phyloP scores from a whole-genome alignment of 2,329 filamentous ascomycete species.

The Pseudogymnoascus sp. region DNA sequence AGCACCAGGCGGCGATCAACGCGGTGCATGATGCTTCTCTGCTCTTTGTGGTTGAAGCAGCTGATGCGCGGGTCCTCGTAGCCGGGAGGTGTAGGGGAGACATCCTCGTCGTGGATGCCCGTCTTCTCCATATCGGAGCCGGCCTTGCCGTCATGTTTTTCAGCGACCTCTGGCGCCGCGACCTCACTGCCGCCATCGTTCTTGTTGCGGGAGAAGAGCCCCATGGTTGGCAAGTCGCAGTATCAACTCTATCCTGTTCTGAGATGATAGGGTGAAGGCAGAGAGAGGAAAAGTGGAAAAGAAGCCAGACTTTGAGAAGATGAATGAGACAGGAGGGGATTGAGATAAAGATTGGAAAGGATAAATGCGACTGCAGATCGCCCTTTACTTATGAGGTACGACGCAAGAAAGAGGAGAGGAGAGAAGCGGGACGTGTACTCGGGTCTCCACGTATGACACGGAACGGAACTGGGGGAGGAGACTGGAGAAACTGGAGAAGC shows the following conservation, averaged over 20 bases:
- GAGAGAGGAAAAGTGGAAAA: background rate
- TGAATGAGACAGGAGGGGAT: background rate
- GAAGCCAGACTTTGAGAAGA: background rate
- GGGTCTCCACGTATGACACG: constrained; percentile 1
- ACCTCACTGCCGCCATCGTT: background rate
- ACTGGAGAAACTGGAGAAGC: background rate
- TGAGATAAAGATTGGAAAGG: constrained; percentile 7
- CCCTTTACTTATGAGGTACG: constrained; percentile 2
- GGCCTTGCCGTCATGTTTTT: background rate
- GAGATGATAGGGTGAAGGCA: background rate
- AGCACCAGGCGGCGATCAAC: constrained; percentile 60
- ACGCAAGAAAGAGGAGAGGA: background rate
- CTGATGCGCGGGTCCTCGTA: constrained; percentile 13
- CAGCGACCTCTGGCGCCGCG: background rate
- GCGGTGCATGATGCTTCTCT: constrained; percentile 60
- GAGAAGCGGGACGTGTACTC: background rate
- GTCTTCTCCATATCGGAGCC: constrained; percentile 2
- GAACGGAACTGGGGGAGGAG: background rate
- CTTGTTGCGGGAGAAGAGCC: background rate
- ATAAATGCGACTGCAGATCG: constrained; percentile 4
- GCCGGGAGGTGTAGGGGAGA: background rate
- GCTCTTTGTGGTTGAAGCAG: constrained; percentile 51
- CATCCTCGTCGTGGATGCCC: background rate
- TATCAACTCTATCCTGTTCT: background rate
- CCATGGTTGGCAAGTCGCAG: background rate